phyloP scores from a whole-genome alignment of 352 stramenopile genomes.

The Globisporangium polare region DNA sequence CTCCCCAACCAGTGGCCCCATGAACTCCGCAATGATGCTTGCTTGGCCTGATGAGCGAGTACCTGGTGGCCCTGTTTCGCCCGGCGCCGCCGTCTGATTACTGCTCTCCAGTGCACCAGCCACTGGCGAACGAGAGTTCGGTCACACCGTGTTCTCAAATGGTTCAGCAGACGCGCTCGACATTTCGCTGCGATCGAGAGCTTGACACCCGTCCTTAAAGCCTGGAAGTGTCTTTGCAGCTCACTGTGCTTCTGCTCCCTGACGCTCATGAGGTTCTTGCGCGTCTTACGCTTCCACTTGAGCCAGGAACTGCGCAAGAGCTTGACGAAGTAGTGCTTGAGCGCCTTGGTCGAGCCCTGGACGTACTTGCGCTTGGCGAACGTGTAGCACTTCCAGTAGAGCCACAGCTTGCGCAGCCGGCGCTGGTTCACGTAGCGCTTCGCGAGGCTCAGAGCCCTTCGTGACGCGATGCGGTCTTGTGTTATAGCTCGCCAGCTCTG shows the following conservation, averaged over 20 bases:
- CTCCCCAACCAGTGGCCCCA: conserved; percentile 44
- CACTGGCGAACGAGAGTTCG: conserved; percentile 17
- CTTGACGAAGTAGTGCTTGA: conserved; percentile 77
- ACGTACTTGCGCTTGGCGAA: conserved; percentile 58
- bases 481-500: conserved; percentile 36
- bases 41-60: conserved; percentile 19
- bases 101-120: conserved; percentile 22
- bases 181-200: conserved; percentile 21
- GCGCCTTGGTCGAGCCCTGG: conserved; percentile 63
- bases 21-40: conserved; percentile 15
- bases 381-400: conserved; percentile 78
- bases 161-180: conserved; percentile 21
- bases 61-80: conserved; percentile 16
- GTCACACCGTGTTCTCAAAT: conserved; percentile 25
- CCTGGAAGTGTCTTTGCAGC: conserved; percentile 47
- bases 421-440: conserved; percentile 61
- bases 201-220: conserved; percentile 34
- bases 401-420: conserved; percentile 63
- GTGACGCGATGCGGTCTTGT: conserved; percentile 27
- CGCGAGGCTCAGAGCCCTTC: conserved; percentile 46
- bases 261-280: conserved; percentile 31
- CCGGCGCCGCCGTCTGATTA: conserved; percentile 18
- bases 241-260: conserved; percentile 45
- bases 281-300: conserved; percentile 18
- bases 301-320: conserved; percentile 53